phyloP scores from a whole-genome alignment of 139 green algal genomes.

The Gonium pectorale region DNA sequence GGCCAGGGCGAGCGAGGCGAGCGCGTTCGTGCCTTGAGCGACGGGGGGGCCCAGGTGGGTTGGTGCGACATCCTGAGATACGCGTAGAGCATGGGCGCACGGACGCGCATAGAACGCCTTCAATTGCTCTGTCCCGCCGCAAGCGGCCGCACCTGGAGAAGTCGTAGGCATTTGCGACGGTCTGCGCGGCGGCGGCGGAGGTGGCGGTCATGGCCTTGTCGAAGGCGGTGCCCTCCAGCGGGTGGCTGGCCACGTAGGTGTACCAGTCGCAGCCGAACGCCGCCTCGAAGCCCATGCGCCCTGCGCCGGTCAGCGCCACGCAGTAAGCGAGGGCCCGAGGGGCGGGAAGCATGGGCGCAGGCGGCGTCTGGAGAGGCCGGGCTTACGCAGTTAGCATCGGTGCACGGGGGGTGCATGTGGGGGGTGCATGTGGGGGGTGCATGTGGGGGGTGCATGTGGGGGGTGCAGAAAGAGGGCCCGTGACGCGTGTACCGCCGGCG shows the following conservation, averaged over 20 bases:
- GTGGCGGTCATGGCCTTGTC: slow-evolving; percentile 35
- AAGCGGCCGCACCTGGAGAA: slow-evolving; percentile 7
- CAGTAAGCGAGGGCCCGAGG: no score
- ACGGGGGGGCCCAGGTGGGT: no score
- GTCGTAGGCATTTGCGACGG: neutral
- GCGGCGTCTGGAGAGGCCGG: no score
- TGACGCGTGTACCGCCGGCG: no score
- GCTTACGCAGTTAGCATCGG: no score
- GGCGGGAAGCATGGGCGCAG: neutral
- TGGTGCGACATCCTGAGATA: no score
- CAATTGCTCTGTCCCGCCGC: no score
- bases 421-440: neutral
- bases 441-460: neutral
- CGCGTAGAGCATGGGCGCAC: no score
- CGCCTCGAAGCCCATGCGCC: slow-evolving; percentile 28
- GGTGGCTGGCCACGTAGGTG: neutral
- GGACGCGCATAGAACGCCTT: no score
- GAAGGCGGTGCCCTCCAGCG: slow-evolving; percentile 16
- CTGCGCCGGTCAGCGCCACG: neutral
- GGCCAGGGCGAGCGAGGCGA: no score
- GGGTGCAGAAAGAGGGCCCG: neutral
- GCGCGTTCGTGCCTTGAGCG: no score
- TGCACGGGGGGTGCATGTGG: no score
- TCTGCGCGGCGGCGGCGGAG: neutral
- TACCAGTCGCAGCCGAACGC: slow-evolving; percentile 36